Percentiles rank a stretch among this genome's conserved stretches.
Evolutionary conservation across 306 rosid species (phyloP).

Genomic region (Macrotyloma uniflorum): DNA sequence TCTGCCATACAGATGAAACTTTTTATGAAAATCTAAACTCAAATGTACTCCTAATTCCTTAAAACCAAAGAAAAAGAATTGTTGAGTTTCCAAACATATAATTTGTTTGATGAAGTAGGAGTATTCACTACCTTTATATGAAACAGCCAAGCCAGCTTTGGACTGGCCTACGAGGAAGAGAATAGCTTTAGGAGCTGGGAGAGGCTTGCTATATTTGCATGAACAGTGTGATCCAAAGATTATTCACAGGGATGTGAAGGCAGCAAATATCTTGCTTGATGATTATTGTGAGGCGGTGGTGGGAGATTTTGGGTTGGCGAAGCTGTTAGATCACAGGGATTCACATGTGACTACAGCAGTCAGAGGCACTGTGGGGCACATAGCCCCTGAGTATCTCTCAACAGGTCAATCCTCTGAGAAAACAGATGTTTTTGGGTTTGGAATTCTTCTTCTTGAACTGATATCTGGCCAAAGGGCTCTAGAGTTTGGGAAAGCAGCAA

Average conservation of each 20-base stretch:
- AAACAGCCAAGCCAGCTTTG: slow-evolving; percentile 77
- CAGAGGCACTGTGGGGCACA: slow-evolving; percentile 97
- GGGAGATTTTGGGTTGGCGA: slow-evolving; percentile 97
- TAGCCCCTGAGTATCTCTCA: slow-evolving; percentile 97
- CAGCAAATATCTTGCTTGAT: slow-evolving; percentile 92
- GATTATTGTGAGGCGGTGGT: slow-evolving; percentile 93
- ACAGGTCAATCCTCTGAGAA: slow-evolving; percentile 99
- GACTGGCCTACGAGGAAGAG: slow-evolving; percentile 94
- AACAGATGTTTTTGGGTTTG: slow-evolving; percentile 97
- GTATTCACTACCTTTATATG: slow-evolving; percentile 17
- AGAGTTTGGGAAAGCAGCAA: slow-evolving; percentile 88
- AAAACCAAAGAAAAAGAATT: not conserved
- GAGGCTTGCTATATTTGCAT: slow-evolving; percentile 86
- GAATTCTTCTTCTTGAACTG: slow-evolving; percentile 87
- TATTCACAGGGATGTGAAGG: slow-evolving; percentile 96
- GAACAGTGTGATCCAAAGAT: slow-evolving; percentile 99
- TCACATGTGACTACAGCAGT: slow-evolving; percentile 98
- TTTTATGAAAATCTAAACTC: not conserved
- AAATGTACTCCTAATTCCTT: slow-evolving; percentile 2
- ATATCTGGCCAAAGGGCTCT: slow-evolving; percentile 92
- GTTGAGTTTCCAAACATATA: not conserved
- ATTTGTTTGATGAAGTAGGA: slow-evolving; percentile 7
- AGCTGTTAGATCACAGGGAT: slow-evolving; percentile 84
- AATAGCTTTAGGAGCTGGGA: slow-evolving; percentile 91
- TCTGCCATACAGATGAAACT: not conserved